Percentiles rank a stretch among this genome's conserved stretches.
Conservation (phyloP, 495 filamentous ascomycete species). For the Apiosordaria backusii region DNA sequence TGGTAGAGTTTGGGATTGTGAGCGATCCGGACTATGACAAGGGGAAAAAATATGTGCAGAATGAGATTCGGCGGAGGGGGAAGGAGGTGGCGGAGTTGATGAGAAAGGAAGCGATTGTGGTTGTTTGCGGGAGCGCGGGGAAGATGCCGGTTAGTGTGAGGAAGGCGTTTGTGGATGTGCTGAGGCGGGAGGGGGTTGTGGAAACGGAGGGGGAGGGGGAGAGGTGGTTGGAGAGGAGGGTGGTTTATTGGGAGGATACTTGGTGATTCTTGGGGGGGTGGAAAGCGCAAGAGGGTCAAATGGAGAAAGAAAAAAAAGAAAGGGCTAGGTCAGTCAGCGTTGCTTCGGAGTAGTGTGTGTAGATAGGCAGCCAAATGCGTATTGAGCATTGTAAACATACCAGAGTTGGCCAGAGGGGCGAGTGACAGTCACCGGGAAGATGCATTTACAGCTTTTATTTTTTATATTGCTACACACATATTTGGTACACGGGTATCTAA, state of each 20-base stretch:
- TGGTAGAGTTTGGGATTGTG: neutral
- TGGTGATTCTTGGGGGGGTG: conserved; percentile 30
- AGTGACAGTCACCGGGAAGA: too few species aligned
- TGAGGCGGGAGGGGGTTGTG: conserved; percentile 38
- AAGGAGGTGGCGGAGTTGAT: conserved; percentile 57
- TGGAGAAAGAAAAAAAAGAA: neutral
- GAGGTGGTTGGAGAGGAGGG: conserved; percentile 23
- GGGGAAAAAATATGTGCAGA: conserved; percentile 83
- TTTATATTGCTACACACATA: neutral
- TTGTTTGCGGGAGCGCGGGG: conserved; percentile 79
- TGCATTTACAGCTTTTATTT: neutral
- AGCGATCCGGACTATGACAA: conserved; percentile 28
- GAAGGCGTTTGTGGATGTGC: conserved; percentile 71
- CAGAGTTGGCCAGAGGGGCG: too few species aligned
- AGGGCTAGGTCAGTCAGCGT: neutral
- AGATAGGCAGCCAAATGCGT: too few species aligned
- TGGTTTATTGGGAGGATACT: conserved; percentile 46
- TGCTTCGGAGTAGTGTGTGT: too few species aligned
- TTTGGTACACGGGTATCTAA: neutral
- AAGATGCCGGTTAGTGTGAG: conserved; percentile 88
- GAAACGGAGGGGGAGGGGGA: conserved; percentile 29
- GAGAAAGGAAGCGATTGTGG: conserved; percentile 37
- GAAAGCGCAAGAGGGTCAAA: neutral
- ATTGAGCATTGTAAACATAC: too few species aligned
- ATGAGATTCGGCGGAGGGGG: conserved; percentile 64